Conservation (phyloP, 345 rosid genomes). For the Lenwebbia sp. region DNA sequence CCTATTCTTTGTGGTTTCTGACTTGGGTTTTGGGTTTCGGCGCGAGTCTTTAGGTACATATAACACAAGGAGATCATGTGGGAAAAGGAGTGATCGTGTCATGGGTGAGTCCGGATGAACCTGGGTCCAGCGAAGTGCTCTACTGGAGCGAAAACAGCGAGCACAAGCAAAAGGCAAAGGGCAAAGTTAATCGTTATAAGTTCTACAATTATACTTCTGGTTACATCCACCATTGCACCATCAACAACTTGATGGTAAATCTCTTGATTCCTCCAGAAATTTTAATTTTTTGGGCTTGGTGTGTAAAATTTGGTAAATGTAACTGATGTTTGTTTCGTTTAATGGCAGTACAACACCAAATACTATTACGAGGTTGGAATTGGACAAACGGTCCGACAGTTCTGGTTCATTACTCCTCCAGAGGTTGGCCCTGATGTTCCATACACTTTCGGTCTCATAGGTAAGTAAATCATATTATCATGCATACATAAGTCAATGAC, state of each 20-base stretch:
- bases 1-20: not conserved
- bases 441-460: slow-evolving; percentile 57
- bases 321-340: not conserved
- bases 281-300: not conserved
- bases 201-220: slow-evolving; percentile 68
- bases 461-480: slow-evolving; percentile 9
- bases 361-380: slow-evolving; percentile 43
- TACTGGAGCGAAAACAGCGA: slow-evolving; percentile 56
- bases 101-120: slow-evolving; percentile 72
- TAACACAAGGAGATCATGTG: slow-evolving; percentile 72
- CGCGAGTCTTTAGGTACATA: slow-evolving; percentile 39
- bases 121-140: slow-evolving; percentile 48
- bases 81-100: slow-evolving; percentile 81
- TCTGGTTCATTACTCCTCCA: slow-evolving; percentile 46
- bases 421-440: slow-evolving; percentile 58
- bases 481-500: not conserved
- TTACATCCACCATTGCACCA: slow-evolving; percentile 71
- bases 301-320: not conserved
- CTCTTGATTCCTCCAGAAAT: not conserved
- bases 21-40: not conserved
- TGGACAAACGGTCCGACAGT: slow-evolving; percentile 27
- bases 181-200: slow-evolving; percentile 38
- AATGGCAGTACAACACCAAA: slow-evolving; percentile 31
- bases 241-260: slow-evolving; percentile 55
- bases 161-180: slow-evolving; percentile 30